Conservation (phyloP, 192 early-diverging fungal genomes). For the Funneliformis mosseae region DNA sequence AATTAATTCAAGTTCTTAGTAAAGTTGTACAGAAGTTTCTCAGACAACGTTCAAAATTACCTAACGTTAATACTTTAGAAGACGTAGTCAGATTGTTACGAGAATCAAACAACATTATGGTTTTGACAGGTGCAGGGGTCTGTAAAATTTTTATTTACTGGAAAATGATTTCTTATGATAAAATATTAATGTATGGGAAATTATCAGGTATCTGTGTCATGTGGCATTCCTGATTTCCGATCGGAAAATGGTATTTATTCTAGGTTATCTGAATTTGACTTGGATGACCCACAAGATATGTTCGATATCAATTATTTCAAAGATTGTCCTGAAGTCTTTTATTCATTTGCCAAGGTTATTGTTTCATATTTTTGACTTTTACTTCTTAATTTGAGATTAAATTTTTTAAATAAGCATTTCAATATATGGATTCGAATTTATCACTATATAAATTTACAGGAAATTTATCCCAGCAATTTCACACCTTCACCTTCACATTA, state of each 20-base stretch:
- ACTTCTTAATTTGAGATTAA: background rate
- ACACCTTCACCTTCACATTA: constrained; percentile 82
- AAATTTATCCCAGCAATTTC: constrained; percentile 90
- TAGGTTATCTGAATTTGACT: constrained; percentile 82
- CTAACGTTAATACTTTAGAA: constrained; percentile 59
- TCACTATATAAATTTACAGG: constrained; percentile 49
- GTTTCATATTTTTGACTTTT: background rate
- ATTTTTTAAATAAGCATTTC: background rate
- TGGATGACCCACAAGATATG: constrained; percentile 94
- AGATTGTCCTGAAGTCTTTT: constrained; percentile 87
- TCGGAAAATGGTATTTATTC: constrained; percentile 93
- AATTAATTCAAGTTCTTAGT: constrained; percentile 62
- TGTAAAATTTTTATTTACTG: constrained; percentile 17
- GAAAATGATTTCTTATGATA: background rate
- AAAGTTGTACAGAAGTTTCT: constrained; percentile 58
- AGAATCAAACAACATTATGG: constrained; percentile 74
- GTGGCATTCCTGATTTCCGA: constrained; percentile 97
- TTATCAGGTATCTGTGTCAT: constrained; percentile 80
- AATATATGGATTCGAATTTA: constrained; percentile 22
- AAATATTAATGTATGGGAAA: constrained; percentile 16
- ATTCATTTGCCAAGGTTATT: constrained; percentile 82
- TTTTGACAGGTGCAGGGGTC: constrained; percentile 88
- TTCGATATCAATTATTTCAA: constrained; percentile 95
- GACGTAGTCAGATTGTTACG: constrained; percentile 66
- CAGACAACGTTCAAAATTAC: constrained; percentile 56